Evolutionary conservation across 768 basidiomycete genomes (phyloP).

Genomic region (Mycena crocata): DNA sequence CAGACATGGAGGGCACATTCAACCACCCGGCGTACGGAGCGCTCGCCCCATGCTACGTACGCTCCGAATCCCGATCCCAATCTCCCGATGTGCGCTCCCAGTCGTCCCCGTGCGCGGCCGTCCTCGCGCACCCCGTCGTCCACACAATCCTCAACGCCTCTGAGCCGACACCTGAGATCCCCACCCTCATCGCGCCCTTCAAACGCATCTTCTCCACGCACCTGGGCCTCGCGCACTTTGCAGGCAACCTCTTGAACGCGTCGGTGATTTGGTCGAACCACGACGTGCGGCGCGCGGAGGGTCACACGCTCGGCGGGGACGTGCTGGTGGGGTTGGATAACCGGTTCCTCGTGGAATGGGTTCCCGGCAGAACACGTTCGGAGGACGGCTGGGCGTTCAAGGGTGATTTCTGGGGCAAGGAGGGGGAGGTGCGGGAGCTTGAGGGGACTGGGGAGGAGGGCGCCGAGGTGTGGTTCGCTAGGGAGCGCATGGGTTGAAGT

Average conservation of each 20-base stretch:
- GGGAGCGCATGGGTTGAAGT: background rate
- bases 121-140: conserved; percentile 40
- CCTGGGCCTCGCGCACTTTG: conserved; percentile 51
- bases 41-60: conserved; percentile 48
- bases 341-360: conserved; percentile 53
- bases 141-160: conserved; percentile 42
- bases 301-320: conserved; percentile 40
- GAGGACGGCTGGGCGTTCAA: conserved; percentile 52
- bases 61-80: background rate
- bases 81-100: too few relatives aligned
- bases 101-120: conserved; percentile 33
- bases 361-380: conserved; percentile 33
- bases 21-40: conserved; percentile 50
- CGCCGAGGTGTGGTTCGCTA: conserved; percentile 54
- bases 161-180: conserved; percentile 25
- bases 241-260: conserved; percentile 55
- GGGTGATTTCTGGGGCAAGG: conserved; percentile 55
- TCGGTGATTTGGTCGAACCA: conserved; percentile 51
- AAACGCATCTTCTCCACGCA: conserved; percentile 50
- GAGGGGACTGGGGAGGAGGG: conserved; percentile 43
- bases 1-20: conserved; percentile 42
- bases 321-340: conserved; percentile 51
- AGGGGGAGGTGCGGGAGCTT: conserved; percentile 47
- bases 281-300: conserved; percentile 43
- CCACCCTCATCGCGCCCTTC: conserved; percentile 50